Base-by-base conservation (phyloP, 225 moss, liverwort and hornwort genomes). In the Antitrichia curtipendula region DNA sequence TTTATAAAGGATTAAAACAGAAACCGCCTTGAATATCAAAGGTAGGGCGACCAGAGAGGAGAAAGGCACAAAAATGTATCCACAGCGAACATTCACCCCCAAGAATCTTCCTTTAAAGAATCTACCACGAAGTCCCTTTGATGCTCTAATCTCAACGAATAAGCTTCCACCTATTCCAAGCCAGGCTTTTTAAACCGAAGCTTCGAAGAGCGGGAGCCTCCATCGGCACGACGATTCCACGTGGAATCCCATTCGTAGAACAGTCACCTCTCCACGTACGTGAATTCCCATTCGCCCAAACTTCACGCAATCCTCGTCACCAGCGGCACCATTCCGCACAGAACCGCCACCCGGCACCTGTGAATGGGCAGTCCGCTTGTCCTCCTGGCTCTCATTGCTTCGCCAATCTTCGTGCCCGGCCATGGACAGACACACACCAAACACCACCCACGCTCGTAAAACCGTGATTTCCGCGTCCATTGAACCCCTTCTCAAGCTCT, bases 351-450 rank as follows among this genome's bases (percentile, higher is more conserved):
- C 17, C 64, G 74, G 74, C 86, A 70, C 36, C 16, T 5, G 70
- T 87, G 87, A 87, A 87, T 89, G 87, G 73, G 72, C 59, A 56
- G 81, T 10, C 50, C 27, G 68, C 74, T 36, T 34, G 76, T 29
- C 72, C 57, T 73, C 83, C 87, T 84, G 90, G 90, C 90, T 65
- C 63, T 84, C 76, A 52, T 72, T 82, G 47, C 78, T 88, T 83
- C 76, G 81, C 90, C 88, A 92, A 92, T 92, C 86, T 81, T 68
- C 88, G 78, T 76, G 88, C 74, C 23, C 62, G 84, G 89, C 54
- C 76, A 54, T 38, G 57, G 80, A 34, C 83, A 49, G 75, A 74
- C 78, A 85, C 83, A 74, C 85, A 74, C 64, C 64, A 22, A 38
- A 18, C 13, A 38, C 29, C 16, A 85, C 21, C 66, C 77, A 78